phyloP scores from a whole-genome alignment of 805 yeast species.

The Kodamaea leandrae region DNA sequence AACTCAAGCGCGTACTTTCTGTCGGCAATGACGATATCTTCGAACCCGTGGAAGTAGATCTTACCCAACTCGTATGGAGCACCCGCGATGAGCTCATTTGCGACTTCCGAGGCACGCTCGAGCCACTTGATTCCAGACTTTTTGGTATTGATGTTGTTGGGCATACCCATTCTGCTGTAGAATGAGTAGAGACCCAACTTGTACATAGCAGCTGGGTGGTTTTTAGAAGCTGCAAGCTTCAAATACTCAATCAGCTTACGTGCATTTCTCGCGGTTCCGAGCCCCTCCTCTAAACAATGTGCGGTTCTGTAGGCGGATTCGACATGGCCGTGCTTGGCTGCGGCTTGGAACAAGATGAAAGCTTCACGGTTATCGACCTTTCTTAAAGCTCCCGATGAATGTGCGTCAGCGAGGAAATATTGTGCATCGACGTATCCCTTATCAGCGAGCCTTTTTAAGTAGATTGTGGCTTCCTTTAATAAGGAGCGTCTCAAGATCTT shows the following conservation, averaged over 20 bases:
- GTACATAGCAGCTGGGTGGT: slow-evolving; percentile 97
- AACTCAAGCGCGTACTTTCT: slow-evolving; percentile 79
- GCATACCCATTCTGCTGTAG: slow-evolving; percentile 79
- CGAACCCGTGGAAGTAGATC: slow-evolving; percentile 78
- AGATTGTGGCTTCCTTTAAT: slow-evolving; percentile 72
- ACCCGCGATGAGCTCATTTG: slow-evolving; percentile 81
- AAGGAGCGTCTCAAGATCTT: slow-evolving; percentile 47
- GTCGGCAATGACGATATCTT: slow-evolving; percentile 85
- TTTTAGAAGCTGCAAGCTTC: slow-evolving; percentile 82
- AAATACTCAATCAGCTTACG: slow-evolving; percentile 80
- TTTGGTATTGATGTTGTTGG: slow-evolving; percentile 63
- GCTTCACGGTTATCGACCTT: slow-evolving; percentile 78
- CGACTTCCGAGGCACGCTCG: slow-evolving; percentile 78
- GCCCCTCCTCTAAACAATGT: slow-evolving; percentile 87
- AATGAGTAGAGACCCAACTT: slow-evolving; percentile 86
- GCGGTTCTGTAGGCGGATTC: slow-evolving; percentile 92
- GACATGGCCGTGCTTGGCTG: slow-evolving; percentile 91
- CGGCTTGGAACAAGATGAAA: slow-evolving; percentile 71
- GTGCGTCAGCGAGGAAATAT: slow-evolving; percentile 86
- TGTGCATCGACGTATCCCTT: slow-evolving; percentile 89
- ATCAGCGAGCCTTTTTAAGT: slow-evolving; percentile 68
- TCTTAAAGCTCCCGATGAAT: slow-evolving; percentile 79
- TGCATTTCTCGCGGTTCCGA: slow-evolving; percentile 88
- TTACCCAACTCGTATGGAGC: slow-evolving; percentile 92
- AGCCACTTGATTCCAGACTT: slow-evolving; percentile 92